Evolutionary conservation across 75 land plant species (phyloP), one percentile per base, ranked within the genome.

Genomic region (Picea sitchensis): DNA sequence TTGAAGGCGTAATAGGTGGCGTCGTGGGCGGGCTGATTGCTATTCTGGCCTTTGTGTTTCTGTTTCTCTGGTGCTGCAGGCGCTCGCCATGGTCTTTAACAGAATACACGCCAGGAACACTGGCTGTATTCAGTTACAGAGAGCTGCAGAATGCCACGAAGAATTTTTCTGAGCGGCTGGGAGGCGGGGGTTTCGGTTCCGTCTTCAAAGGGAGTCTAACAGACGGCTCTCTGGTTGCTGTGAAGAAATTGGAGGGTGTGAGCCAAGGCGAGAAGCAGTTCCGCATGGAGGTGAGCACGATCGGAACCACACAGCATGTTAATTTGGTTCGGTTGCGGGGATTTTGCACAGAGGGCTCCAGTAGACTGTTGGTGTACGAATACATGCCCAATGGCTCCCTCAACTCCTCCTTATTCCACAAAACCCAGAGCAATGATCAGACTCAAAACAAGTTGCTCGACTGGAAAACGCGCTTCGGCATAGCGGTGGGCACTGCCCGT

Each of bases 251-350:
- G 3, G 91, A 92, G 61, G 80, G 90, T 65, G 14, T 80, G 5
- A 79, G 75, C 31, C 90, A 88, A 65, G 90, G 91, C 12, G 90
- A 91, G 80, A 89, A 91, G 83, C 91, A 87, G 60, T 91, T 93
- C 64, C 65, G 87, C 17, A 68, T 84, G 14, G 91, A 91, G 67
- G 86, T 91, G 32, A 79, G 82, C 63, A 87, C 90, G 0, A 75
- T 91, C 13, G 93, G 87, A 59, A 80, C 78, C 63, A 76, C 91
- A 30, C 86, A 85, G 56, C 91, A 93, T 65, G 84, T 89, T 14
- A 93, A 91, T 75, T 82, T 93, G 1, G 87, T 93, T 23, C 78
- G 84, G 32, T 84, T 93, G 14, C 85, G 60, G 21, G 95, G 93
- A 1, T 91, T 89, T 65, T 91, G 95, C 82, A 79, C 87, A 1